Base-by-base conservation (phyloP, 441 rosid genomes). In the Arabidopsis lyrata region DNA sequence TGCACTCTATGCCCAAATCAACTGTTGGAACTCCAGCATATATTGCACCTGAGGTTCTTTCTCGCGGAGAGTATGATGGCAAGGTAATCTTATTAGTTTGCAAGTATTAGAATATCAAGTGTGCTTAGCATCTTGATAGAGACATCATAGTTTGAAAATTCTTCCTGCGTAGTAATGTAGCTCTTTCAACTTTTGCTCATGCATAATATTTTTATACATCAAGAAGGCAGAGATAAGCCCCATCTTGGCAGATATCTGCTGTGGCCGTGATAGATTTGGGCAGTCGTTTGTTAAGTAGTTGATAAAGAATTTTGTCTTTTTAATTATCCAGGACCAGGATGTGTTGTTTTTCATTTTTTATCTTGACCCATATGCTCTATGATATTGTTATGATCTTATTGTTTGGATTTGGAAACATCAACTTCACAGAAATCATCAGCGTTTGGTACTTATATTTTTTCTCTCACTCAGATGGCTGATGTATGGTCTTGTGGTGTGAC, bases 401-500 rank as follows among this genome's bases (percentile, higher is more conserved):
- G 24, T 66, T 31, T 66, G 45, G 64, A 63, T 42, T 38, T 38
- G 50, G 60, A 54, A 70, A n/a, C 16, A 49, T 64, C 49, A 60
- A 60, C 52, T 2, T 47, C 41, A 34, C 12, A 6, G 3, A 53
- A 36, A 18, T 48, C 24, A 35, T 15, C 8, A 15, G 61, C 5
- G 24, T n/a, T 63, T 31, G 45, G 42, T 73, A n/a, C 29, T n/a
- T 49, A 47, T 58, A 7, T 65, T 11, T 14, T 60, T 14, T 64
- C 36, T 14, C 15, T 78, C 44, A 53, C 66, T 62, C 83, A 87
- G 92, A 73, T 84, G 81, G 89, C 92, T 22, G 92, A 87, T 83
- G 89, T 87, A 2, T 86, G 92, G 92, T 87, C 92, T 41, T 85
- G 92, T 63, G 92, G 89, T 59, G 92, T 86, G 50, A 87, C 92